phyloP scores from a whole-genome alignment of 805 yeast species.

The Candida dajiaensis region DNA sequence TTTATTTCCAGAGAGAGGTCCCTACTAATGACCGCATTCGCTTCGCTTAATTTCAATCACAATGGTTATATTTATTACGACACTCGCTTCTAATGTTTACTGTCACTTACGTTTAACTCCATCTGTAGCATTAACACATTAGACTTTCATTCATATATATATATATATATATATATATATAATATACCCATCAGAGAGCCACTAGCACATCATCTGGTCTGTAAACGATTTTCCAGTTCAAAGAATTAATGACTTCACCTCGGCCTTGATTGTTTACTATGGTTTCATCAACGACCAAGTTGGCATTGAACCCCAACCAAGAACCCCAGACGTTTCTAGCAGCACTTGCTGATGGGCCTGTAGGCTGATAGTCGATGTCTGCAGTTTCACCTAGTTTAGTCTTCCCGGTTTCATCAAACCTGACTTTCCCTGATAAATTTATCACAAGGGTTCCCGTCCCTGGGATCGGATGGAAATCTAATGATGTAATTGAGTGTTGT shows the following conservation, averaged over 20 bases:
- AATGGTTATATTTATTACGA: not conserved
- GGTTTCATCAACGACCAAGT: constrained; percentile 52
- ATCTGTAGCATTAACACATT: not conserved
- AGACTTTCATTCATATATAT: not conserved
- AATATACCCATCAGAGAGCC: constrained; percentile 10
- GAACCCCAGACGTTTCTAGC: constrained; percentile 59
- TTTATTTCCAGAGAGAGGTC: not conserved
- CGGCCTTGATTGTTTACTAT: constrained; percentile 29
- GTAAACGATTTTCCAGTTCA: constrained; percentile 62
- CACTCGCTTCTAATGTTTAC: not conserved
- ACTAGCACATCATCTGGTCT: constrained; percentile 48
- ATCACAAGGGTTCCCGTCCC: constrained; percentile 53
- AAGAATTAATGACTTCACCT: constrained; percentile 48
- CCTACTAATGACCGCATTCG: not conserved
- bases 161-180: too few species aligned
- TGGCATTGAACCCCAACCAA: constrained; percentile 62
- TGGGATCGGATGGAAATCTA: constrained; percentile 63
- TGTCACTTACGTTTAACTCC: not conserved
- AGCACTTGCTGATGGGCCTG: constrained; percentile 7
- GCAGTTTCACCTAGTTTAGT: constrained; percentile 62
- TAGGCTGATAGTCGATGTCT: constrained; percentile 30
- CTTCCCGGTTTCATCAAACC: constrained; percentile 72
- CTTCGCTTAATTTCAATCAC: not conserved
- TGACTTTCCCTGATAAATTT: constrained; percentile 50
- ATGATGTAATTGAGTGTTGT: constrained; percentile 56